A percentile compares a stretch with the other conserved stretches of the same genome.
Conservation (phyloP, 768 basidiomycete species). For the Calocera viscosa region DNA sequence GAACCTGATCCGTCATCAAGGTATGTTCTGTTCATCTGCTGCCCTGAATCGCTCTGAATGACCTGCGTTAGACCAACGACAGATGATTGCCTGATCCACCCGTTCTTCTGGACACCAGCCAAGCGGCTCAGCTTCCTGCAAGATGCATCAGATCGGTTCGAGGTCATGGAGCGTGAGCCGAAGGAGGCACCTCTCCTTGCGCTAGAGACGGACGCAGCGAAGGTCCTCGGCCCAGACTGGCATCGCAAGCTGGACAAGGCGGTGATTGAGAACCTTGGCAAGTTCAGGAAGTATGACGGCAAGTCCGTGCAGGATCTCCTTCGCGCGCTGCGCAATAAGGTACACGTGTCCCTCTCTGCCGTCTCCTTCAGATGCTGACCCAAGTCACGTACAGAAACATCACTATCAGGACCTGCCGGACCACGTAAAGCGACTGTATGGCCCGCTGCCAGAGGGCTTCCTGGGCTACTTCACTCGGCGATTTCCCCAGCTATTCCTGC, state of each 20-base stretch:
- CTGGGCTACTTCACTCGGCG: constrained; percentile 83
- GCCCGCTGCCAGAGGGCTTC: constrained; percentile 86
- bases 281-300: constrained; percentile 94
- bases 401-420: constrained; percentile 96
- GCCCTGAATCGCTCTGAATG: constrained; percentile 10
- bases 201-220: constrained; percentile 56
- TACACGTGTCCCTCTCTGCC: constrained; percentile 27
- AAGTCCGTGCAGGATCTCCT: constrained; percentile 81
- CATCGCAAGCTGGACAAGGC: constrained; percentile 69
- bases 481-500: constrained; percentile 84
- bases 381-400: constrained; percentile 54
- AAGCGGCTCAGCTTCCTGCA: constrained; percentile 86
- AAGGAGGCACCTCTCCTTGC: constrained; percentile 59
- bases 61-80: constrained; percentile 61
- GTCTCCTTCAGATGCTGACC: constrained; percentile 12
- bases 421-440: constrained; percentile 75
- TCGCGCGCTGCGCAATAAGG: constrained; percentile 90
- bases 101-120: constrained; percentile 90
- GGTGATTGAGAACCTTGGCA: constrained; percentile 89
- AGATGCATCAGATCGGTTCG: constrained; percentile 93
- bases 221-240: constrained; percentile 87
- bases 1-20: constrained; percentile 58
- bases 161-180: constrained; percentile 92
- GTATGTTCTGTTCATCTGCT: constrained; percentile 33
- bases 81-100: constrained; percentile 73